phyloP scores from a whole-genome alignment of 2,329 filamentous ascomycete species.

The Graphilbum fragrans region DNA sequence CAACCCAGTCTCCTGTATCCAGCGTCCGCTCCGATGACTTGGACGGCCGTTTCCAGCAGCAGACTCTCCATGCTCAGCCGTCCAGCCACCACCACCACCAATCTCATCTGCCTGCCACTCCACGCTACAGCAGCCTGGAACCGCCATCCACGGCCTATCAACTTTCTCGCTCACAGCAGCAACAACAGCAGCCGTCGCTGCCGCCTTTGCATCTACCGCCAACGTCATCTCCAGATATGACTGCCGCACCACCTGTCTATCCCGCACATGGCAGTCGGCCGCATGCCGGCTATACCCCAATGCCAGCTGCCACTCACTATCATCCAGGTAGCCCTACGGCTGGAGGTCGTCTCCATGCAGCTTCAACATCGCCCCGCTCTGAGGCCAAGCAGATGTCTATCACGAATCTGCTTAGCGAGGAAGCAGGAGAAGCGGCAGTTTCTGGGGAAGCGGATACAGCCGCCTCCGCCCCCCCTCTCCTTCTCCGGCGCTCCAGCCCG shows the following conservation, averaged over 20 bases:
- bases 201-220: slow-evolving; percentile 1
- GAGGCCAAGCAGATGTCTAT: slow-evolving; percentile 19
- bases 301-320: background rate
- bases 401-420: slow-evolving; percentile 16
- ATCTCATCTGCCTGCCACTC: slow-evolving; percentile 1
- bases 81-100: background rate
- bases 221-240: slow-evolving; percentile 1
- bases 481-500: no score
- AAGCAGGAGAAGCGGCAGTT: slow-evolving; percentile 2
- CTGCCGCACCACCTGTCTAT: no score
- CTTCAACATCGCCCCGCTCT: slow-evolving; percentile 12
- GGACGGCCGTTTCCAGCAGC: background rate
- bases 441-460: background rate
- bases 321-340: slow-evolving; percentile 1
- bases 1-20: no score
- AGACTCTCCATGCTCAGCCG: background rate
- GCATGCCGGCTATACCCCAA: slow-evolving; percentile 2
- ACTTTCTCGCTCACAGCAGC: background rate
- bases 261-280: background rate
- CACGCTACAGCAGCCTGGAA: slow-evolving; percentile 2
- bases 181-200: slow-evolving; percentile 2
- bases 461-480: background rate
- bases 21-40: no score
- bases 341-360: background rate
- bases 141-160: background rate